A percentile compares a stretch with the other conserved stretches of the same genome.
phyloP scores from a whole-genome alignment of 495 filamentous ascomycete species.

The Penicillium riverlandense region DNA sequence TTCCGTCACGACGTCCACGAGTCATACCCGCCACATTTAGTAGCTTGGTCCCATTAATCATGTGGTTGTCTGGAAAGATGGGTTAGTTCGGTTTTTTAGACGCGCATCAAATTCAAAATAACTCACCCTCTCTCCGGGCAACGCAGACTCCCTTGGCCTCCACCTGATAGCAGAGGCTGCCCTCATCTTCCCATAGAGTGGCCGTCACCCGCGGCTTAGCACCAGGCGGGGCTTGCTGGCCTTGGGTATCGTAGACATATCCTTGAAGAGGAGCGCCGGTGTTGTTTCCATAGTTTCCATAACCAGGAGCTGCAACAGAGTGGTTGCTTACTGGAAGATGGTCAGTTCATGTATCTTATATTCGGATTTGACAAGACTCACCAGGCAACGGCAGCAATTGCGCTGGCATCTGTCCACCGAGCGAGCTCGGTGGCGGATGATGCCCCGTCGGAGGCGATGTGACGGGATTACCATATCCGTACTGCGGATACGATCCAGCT shows the following conservation, averaged over 20 bases:
- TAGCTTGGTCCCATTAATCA: constrained; percentile 98
- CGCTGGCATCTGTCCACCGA: constrained; percentile 47
- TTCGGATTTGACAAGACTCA: constrained; percentile 19
- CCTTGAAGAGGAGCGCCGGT: constrained; percentile 47
- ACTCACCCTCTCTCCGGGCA: constrained; percentile 82
- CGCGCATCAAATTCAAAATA: not conserved
- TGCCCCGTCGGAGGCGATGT: constrained; percentile 65
- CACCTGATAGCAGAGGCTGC: constrained; percentile 95
- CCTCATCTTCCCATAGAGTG: constrained; percentile 97
- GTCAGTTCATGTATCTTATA: constrained; percentile 3
- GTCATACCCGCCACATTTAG: constrained; percentile 98
- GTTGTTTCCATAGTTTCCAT: constrained; percentile 47
- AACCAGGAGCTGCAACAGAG: constrained; percentile 35
- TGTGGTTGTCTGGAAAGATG: constrained; percentile 74
- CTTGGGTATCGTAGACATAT: constrained; percentile 68
- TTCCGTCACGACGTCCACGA: constrained; percentile 88
- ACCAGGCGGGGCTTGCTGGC: constrained; percentile 90
- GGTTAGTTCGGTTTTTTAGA: not conserved
- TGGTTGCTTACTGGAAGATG: constrained; percentile 34
- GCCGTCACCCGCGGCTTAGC: constrained; percentile 98
- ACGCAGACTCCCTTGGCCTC: constrained; percentile 96
- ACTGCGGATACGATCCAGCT: constrained; percentile 55
- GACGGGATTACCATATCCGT: constrained; percentile 67
- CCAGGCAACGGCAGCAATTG: constrained; percentile 65
- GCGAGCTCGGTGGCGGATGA: constrained; percentile 61